Percentiles rank a stretch among this genome's conserved stretches.
phyloP scores from a whole-genome alignment of 2,329 filamentous ascomycete species.

The Arthrinium puccinioides region DNA sequence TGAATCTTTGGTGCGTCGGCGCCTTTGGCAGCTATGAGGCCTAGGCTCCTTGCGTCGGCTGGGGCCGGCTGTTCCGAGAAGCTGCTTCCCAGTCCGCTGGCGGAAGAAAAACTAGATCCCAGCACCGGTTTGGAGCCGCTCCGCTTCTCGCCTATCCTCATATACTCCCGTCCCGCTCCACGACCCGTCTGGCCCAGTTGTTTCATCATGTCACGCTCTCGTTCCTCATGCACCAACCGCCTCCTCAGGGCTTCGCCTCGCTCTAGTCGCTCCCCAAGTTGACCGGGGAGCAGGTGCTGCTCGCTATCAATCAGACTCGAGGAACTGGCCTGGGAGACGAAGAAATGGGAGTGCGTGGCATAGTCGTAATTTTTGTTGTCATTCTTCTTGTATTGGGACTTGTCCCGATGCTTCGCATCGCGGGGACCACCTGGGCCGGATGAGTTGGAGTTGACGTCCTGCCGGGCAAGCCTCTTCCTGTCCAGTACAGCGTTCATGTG shows the following conservation, averaged over 20 bases:
- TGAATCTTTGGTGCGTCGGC: conserved; percentile 37
- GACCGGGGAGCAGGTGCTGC: conserved; percentile 23
- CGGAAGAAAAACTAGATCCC: conserved; percentile 6
- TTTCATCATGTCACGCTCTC: conserved; percentile 64
- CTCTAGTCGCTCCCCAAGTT: conserved; percentile 50
- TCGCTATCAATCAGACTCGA: conserved; percentile 61
- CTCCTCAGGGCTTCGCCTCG: conserved; percentile 60
- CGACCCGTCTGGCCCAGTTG: conserved; percentile 57
- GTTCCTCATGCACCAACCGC: conserved; percentile 59
- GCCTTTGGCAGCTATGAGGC: conserved; percentile 30
- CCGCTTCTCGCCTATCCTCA: conserved; percentile 33
- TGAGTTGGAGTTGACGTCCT: conserved; percentile 36
- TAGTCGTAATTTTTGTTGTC: conserved; percentile 44
- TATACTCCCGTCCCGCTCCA: conserved; percentile 65
- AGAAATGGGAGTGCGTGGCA: conserved; percentile 50
- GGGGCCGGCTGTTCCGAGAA: conserved; percentile 20
- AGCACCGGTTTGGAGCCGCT: conserved; percentile 8
- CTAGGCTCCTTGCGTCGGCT: conserved; percentile 37
- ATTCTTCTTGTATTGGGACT: conserved; percentile 21
- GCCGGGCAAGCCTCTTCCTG: conserved; percentile 41
- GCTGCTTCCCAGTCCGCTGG: conserved; percentile 3
- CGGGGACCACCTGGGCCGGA: conserved; percentile 33
- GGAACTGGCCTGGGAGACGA: conserved; percentile 43
- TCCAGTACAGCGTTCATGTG: conserved; percentile 78
- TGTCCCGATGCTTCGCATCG: conserved; percentile 13